Evolutionary conservation across 192 early-diverging fungal species (phyloP).

Genomic region (Dissophora ornata): DNA sequence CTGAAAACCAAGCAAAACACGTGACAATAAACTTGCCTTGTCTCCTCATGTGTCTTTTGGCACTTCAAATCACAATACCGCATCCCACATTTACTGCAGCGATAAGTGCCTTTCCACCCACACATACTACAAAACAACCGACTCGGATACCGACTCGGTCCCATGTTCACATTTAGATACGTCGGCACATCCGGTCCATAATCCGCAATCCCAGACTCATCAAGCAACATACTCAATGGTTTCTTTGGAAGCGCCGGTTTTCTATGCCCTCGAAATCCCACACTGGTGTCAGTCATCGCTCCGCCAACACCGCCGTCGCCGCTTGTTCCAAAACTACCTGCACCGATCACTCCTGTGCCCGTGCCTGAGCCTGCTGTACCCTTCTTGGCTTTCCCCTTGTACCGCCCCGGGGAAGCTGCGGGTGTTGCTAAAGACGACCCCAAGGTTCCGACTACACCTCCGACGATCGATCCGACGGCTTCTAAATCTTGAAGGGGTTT

Average conservation of each 20-base stretch:
- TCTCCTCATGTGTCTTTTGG: constrained; percentile 68
- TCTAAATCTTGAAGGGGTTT: neutral
- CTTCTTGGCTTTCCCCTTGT: constrained; percentile 20
- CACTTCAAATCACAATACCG: constrained; percentile 72
- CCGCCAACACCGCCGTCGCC: too few species aligned
- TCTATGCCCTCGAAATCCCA: too few species aligned
- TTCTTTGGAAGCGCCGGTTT: constrained; percentile 35
- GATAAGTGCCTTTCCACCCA: constrained; percentile 70
- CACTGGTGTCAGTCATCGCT: too few species aligned
- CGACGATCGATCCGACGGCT: constrained; percentile 18
- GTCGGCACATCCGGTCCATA: constrained; percentile 5
- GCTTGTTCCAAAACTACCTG: too few species aligned
- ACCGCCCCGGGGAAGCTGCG: constrained; percentile 66
- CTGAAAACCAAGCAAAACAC: neutral
- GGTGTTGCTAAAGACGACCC: too few species aligned
- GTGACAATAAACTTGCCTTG: constrained; percentile 54
- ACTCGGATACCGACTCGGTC: constrained; percentile 49
- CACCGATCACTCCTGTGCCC: too few species aligned
- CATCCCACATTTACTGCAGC: constrained; percentile 73
- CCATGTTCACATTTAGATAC: constrained; percentile 55
- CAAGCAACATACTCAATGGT: constrained; percentile 34
- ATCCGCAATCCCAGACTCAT: constrained; percentile 27
- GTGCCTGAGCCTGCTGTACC: too few species aligned
- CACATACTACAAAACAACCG: constrained; percentile 75
- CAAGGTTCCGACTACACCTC: constrained; percentile 25